phyloP scores from a whole-genome alignment of 768 basidiomycete genomes.

The Gyrodon lividus region DNA sequence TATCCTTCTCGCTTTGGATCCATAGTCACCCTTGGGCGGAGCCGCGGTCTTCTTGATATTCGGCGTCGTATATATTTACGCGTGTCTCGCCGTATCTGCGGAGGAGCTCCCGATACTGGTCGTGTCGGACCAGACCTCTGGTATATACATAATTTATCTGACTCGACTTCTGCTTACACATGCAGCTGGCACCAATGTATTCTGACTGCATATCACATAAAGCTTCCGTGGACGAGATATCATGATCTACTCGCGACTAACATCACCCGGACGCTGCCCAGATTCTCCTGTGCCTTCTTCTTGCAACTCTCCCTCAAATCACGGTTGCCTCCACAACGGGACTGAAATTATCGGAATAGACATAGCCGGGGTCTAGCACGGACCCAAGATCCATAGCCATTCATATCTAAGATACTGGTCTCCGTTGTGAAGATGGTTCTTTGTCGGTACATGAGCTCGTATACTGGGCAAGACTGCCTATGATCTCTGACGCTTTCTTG shows the following conservation, averaged over 20 bases:
- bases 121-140: constrained; percentile 3
- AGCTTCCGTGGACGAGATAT: not conserved
- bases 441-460: no score
- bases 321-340: no score
- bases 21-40: constrained; percentile 81
- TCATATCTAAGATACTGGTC: no score
- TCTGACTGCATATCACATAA: constrained; percentile 1
- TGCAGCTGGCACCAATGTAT: not conserved
- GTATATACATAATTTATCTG: constrained; percentile 3
- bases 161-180: not conserved
- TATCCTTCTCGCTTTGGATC: not conserved
- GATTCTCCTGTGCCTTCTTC: not conserved
- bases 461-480: no score
- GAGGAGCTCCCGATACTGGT: constrained; percentile 22
- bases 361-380: no score
- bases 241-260: not conserved
- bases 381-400: not conserved
- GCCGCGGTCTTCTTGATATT: constrained; percentile 82
- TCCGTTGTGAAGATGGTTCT: no score
- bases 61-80: constrained; percentile 73
- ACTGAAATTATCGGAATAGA: no score
- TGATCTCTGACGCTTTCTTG: no score
- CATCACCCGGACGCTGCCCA: not conserved
- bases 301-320: no score
- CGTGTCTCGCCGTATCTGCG: constrained; percentile 41